These are phyloP conservation scores for Didymella sp. DNA, from an alignment of 2,329 filamentous ascomycete species.

Conservation along the genomic window DNA sequence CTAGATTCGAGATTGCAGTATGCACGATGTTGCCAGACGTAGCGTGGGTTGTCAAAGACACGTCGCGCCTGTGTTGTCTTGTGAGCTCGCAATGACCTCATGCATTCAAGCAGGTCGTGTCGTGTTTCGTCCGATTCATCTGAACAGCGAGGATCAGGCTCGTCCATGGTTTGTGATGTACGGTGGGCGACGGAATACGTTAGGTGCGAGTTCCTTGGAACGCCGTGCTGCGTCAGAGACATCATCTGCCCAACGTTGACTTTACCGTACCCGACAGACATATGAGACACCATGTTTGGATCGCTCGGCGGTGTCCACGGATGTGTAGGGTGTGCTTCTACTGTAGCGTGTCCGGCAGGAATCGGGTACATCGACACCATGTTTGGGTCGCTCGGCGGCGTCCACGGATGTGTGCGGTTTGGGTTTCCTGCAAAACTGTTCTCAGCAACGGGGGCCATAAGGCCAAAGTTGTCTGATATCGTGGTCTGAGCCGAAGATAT, in stretches of 20 bases:
- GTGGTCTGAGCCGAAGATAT: background rate
- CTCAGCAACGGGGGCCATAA: background rate
- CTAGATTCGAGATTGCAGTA: background rate
- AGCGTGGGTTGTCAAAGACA: background rate
- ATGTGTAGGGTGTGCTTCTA: background rate
- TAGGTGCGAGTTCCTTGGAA: background rate
- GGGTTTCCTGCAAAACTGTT: background rate
- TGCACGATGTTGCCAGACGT: background rate
- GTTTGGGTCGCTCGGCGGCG: background rate
- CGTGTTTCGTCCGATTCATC: background rate
- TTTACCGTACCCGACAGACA: background rate
- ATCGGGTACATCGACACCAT: background rate
- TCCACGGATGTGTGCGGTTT: background rate
- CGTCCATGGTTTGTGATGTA: background rate
- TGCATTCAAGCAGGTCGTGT: background rate
- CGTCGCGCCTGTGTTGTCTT: background rate
- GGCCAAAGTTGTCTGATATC: background rate
- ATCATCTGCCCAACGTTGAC: background rate
- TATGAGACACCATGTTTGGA: background rate
- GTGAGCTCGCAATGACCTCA: background rate
- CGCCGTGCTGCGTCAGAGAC: background rate
- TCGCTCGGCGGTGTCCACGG: background rate
- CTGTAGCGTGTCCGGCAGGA: background rate
- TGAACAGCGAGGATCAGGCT: background rate
- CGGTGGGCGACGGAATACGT: background rate